Evolutionary conservation across 2,329 filamentous ascomycete genomes (phyloP).

Genomic region (Onygena corvina): DNA sequence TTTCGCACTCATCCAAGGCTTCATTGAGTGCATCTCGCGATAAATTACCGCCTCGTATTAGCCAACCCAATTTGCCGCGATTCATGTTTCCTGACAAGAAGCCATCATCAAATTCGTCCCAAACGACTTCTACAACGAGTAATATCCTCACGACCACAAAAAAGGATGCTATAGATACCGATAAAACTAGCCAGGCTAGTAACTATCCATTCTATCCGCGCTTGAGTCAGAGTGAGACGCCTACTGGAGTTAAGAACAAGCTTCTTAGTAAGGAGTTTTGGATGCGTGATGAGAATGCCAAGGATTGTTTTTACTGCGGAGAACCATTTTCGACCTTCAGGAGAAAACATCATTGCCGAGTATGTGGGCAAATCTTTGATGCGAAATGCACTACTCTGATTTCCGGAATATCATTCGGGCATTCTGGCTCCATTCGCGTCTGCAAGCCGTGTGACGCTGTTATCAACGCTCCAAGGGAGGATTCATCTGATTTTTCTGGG

Average conservation of each 20-base stretch:
- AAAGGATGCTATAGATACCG: neutral
- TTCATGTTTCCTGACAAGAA: conserved; percentile 31
- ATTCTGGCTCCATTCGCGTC: conserved; percentile 70
- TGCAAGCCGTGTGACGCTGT: conserved; percentile 88
- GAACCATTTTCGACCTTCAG: conserved; percentile 86
- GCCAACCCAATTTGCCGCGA: conserved; percentile 36
- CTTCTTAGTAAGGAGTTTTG: conserved; percentile 91
- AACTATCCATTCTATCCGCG: neutral
- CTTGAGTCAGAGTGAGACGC: conserved; percentile 6
- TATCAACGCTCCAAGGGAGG: conserved; percentile 80
- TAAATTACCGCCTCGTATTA: conserved; percentile 30
- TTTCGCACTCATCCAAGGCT: conserved; percentile 21
- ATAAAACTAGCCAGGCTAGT: neutral
- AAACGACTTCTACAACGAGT: conserved; percentile 32
- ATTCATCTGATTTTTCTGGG: conserved; percentile 81
- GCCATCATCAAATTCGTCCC: conserved; percentile 32
- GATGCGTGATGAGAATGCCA: conserved; percentile 98
- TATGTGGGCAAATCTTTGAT: conserved; percentile 96
- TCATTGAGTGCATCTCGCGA: conserved; percentile 21
- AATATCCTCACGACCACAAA: neutral
- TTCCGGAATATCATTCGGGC: conserved; percentile 73
- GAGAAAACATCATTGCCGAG: conserved; percentile 89
- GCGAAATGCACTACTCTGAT: conserved; percentile 92
- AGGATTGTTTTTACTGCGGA: conserved; percentile 89
- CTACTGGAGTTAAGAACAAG: conserved; percentile 53